Percentiles rank a stretch among this genome's conserved stretches.
phyloP scores from a whole-genome alignment of 2,329 filamentous ascomycete species.

The Diaporthe sp. region DNA sequence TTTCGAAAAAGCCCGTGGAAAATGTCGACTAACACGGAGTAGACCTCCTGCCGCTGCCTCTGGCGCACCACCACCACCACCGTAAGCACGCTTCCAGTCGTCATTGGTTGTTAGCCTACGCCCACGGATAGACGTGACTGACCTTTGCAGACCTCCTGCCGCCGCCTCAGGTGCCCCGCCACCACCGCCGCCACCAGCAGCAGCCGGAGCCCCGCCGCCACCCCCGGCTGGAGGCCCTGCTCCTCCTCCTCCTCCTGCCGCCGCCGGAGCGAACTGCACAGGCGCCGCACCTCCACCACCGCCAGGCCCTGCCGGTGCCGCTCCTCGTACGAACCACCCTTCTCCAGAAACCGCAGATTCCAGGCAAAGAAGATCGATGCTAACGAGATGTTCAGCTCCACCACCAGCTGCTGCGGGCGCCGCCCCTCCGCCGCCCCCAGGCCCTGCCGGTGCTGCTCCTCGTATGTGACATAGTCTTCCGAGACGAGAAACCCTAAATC shows the following conservation, averaged over 20 bases:
- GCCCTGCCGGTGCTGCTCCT: too few relatives aligned
- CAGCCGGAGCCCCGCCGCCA: background rate
- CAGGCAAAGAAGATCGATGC: too few relatives aligned
- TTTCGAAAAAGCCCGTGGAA: background rate
- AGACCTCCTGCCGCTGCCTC: background rate
- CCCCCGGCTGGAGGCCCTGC: background rate
- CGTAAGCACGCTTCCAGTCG: background rate
- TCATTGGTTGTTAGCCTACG: background rate
- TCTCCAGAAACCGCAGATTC: too few relatives aligned
- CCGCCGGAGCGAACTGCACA: constrained; percentile 5
- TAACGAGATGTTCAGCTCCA: too few relatives aligned
- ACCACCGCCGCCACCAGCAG: background rate
- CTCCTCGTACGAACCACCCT: too few relatives aligned
- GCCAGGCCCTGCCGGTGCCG: too few relatives aligned
- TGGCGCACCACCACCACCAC: background rate
- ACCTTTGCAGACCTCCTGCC: background rate
- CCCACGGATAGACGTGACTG: background rate
- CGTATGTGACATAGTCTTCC: too few relatives aligned
- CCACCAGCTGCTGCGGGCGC: too few relatives aligned
- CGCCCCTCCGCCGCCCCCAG: too few relatives aligned
- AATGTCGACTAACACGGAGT: background rate
- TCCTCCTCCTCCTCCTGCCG: background rate
- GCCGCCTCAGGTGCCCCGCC: background rate
- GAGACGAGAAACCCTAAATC: too few relatives aligned
- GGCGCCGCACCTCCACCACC: background rate